Evolutionary conservation across 2,329 filamentous ascomycete species (phyloP).

Genomic region (Phaeosphaeria sp.): DNA sequence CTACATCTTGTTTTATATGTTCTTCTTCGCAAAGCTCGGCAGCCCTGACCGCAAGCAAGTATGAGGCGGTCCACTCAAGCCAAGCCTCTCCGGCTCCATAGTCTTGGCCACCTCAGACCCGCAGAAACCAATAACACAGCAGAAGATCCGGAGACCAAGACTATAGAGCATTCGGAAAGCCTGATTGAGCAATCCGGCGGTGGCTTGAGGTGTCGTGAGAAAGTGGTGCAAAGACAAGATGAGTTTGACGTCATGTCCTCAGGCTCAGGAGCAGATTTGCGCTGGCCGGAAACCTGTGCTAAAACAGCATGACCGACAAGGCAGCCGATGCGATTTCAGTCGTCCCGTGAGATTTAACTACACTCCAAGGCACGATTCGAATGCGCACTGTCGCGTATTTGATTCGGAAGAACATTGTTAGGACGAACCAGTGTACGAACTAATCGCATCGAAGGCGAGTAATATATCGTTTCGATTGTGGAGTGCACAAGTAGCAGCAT

Average conservation of each 20-base stretch:
- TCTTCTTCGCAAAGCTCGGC: neutral
- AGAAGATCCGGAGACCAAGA: neutral
- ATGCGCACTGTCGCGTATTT: neutral
- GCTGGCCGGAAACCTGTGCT: neutral
- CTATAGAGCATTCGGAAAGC: neutral
- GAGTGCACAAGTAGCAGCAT: neutral
- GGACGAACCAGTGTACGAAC: neutral
- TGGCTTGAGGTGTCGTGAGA: neutral
- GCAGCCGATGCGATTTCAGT: neutral
- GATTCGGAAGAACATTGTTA: neutral
- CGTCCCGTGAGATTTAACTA: neutral
- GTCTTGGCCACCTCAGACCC: conserved; percentile 1
- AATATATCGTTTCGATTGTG: neutral
- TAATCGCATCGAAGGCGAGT: neutral
- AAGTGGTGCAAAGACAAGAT: neutral
- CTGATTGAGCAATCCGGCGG: neutral
- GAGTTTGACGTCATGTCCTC: neutral
- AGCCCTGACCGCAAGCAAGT: neutral
- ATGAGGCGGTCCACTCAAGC: neutral
- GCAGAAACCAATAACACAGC: neutral
- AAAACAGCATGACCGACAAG: neutral
- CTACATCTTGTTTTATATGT: neutral
- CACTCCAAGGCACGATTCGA: neutral
- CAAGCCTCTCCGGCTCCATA: neutral
- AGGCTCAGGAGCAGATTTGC: neutral